Base-by-base conservation (phyloP, 2,329 filamentous ascomycete species). In the Cordyceps tenuipes region DNA sequence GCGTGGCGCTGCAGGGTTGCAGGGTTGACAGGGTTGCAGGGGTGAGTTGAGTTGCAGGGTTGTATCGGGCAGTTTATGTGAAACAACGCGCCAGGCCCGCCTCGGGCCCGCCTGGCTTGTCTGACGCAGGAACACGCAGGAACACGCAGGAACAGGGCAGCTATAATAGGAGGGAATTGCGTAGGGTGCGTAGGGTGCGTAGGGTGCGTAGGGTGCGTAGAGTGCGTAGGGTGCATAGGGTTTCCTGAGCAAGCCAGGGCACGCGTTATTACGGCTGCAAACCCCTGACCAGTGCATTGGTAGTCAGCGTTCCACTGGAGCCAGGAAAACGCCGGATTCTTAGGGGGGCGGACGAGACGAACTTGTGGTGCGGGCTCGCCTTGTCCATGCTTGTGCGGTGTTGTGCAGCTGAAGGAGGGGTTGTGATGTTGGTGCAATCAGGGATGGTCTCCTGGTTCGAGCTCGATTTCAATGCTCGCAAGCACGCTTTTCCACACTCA, bases 11-110 rank as follows among this genome's bases (percentile, higher is more conserved):
- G 6, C 34, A 36, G 34, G 34, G 19, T 15, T 50, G 56, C 56
- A 48, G 47, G 46, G 56, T 51, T 52, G 48, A n/a, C 41, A 59
- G 29, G 29, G 29, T 29, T 29, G 29, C 29, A 23, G 23, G 23
- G 12, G 7, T 36, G 6, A 5, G 29, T 2, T 23, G 31, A 12
- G 29, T 29, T 29, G 29, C 29, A 48, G 47, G 46, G 56, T 51
- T 52, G 48, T 29, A 59, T 59, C 56, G 56, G 56, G 10, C 19
- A 34, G 48, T 59, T 59, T 59, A 59, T 29, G 57, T 59, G 57
- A 59, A 59, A 59, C 57, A 54, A 23, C 26, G 17, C 36, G 26
- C 29, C 39, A 23, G 23, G 23, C 23, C 23, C 23, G 23, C 23
- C 23, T 23, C 23, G 41, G 57, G 57, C 57, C 46, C 50, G 39